phyloP scores from a whole-genome alignment of 768 basidiomycete genomes.

The Lactarius hengduanensis region DNA sequence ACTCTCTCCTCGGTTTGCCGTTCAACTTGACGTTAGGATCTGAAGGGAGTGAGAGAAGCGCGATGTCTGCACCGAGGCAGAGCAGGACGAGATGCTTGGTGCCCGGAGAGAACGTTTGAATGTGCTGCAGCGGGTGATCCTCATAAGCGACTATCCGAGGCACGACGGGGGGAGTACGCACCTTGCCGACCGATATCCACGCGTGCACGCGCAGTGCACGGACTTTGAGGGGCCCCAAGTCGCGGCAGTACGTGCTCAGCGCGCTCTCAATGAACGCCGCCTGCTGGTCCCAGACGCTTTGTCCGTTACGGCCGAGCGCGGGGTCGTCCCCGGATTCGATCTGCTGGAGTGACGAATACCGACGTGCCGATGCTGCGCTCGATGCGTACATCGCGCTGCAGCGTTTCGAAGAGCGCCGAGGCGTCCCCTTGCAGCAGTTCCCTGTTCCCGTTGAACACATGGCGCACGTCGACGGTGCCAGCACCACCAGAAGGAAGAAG shows the following conservation, averaged over 20 bases:
- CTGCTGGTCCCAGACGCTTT: slow-evolving; percentile 10
- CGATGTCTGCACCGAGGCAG: slow-evolving; percentile 26
- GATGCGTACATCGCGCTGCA: slow-evolving; percentile 26
- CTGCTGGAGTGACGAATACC: slow-evolving; percentile 3
- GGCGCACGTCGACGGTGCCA: slow-evolving; percentile 10
- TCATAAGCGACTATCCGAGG: background rate
- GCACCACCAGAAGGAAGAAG: background rate
- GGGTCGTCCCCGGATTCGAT: slow-evolving; percentile 8
- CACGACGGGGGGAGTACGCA: background rate
- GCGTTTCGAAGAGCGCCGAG: slow-evolving; percentile 20
- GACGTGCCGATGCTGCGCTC: slow-evolving; percentile 18
- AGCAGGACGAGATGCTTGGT: slow-evolving; percentile 14
- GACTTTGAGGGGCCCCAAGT: slow-evolving; percentile 13
- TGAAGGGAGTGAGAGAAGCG: slow-evolving; percentile 5
- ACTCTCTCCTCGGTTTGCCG: slow-evolving; percentile 14
- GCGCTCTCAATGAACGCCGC: slow-evolving; percentile 11
- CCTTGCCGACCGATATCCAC: slow-evolving; percentile 27
- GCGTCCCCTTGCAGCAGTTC: slow-evolving; percentile 15
- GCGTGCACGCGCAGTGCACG: slow-evolving; percentile 16
- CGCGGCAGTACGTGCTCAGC: slow-evolving; percentile 8
- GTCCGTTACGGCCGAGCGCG: slow-evolving; percentile 10
- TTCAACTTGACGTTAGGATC: background rate
- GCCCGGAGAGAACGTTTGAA: slow-evolving; percentile 16
- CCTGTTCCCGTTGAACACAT: slow-evolving; percentile 27
- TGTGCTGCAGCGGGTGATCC: slow-evolving; percentile 1